Base-by-base conservation (phyloP, 768 basidiomycete species). In the Suillus decipiens region DNA sequence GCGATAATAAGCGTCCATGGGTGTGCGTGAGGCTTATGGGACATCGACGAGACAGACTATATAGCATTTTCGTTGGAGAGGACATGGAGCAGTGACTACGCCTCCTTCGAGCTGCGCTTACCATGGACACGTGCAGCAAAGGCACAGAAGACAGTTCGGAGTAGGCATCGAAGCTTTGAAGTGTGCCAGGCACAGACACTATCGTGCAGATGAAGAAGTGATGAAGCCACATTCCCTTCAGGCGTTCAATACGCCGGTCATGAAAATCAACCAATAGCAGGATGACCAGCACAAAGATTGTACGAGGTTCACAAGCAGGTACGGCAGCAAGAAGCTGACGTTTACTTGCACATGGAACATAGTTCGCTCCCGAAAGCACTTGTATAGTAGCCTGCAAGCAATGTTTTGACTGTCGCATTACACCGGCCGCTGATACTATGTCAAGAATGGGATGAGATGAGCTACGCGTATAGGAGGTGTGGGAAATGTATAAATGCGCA, bases 101-200 rank as follows among this genome's bases (percentile, higher is more conserved):
- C 31, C 2, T 31, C 51, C 31, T 53, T 51, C 28, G 50, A 51
- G 17, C 17, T 53, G 31, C 19, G 31, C 51, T 53, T n/a, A 19
- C 31, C 17, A 33, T 53, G 17, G 51, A 31, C 51, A 53, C 51
- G 51, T 53, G 51, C 51, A 53, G 51, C 51, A 53, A 53, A 53
- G 51, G 51, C 51, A 53, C 51, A 53, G 51, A 53, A 53, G 51
- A 33, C 17, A 53, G 19, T 11, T 53, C 10, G 31, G 31, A 53
- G 51, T 53, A 53, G 51, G 51, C 31, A 53, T 53, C 31, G 51
- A 53, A 53, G 51, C 31, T 53, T 33, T 53, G 19, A 33, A 33
- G 51, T 53, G 51, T 53, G 31, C 51, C 51, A 33, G 51, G 12
- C 9, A 50, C 48, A 17, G 31, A 31, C 28, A 9, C 15, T 53